Percentiles rank a stretch among this genome's conserved stretches.
phyloP scores from a whole-genome alignment of 2,329 filamentous ascomycete genomes.

The Thielaviopsis ethacetica region DNA sequence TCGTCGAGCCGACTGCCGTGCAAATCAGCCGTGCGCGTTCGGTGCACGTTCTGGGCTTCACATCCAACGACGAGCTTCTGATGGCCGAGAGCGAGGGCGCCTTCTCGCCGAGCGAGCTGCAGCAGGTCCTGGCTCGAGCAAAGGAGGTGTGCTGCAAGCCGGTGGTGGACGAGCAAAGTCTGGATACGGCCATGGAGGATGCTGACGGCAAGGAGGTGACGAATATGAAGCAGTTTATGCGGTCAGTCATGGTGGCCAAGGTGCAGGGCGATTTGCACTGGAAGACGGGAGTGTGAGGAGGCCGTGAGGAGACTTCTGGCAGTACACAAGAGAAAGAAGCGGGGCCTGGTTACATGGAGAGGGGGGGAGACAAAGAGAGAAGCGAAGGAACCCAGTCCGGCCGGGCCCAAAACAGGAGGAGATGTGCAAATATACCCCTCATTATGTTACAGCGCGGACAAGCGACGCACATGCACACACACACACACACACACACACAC shows the following conservation, averaged over 20 bases:
- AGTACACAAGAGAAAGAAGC: too few relatives aligned
- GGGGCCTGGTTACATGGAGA: neutral
- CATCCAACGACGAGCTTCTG: conserved; percentile 54
- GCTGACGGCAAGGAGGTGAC: conserved; percentile 25
- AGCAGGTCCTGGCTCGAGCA: conserved; percentile 48
- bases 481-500: too few relatives aligned
- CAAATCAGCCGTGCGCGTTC: conserved; percentile 49
- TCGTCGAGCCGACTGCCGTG: conserved; percentile 44
- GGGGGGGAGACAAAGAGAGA: neutral
- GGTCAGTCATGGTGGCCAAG: conserved; percentile 42
- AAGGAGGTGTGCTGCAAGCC: conserved; percentile 44
- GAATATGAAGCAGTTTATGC: conserved; percentile 42
- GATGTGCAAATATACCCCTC: too few relatives aligned
- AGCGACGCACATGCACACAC: too few relatives aligned
- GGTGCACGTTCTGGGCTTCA: conserved; percentile 70
- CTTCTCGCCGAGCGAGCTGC: conserved; percentile 65
- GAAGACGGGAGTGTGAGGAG: conserved; percentile 22
- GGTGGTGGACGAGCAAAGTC: conserved; percentile 19
- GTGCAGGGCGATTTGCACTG: conserved; percentile 37
- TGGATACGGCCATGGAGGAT: conserved; percentile 30
- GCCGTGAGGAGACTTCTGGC: neutral
- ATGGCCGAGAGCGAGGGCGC: conserved; percentile 67
- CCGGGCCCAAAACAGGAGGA: too few relatives aligned
- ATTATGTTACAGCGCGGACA: too few relatives aligned
- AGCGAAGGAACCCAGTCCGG: conserved; percentile 2